Evolutionary conservation across 139 green algal species (phyloP), one percentile per base, ranked within the genome.

Genomic region (Dunaliella sp.): DNA sequence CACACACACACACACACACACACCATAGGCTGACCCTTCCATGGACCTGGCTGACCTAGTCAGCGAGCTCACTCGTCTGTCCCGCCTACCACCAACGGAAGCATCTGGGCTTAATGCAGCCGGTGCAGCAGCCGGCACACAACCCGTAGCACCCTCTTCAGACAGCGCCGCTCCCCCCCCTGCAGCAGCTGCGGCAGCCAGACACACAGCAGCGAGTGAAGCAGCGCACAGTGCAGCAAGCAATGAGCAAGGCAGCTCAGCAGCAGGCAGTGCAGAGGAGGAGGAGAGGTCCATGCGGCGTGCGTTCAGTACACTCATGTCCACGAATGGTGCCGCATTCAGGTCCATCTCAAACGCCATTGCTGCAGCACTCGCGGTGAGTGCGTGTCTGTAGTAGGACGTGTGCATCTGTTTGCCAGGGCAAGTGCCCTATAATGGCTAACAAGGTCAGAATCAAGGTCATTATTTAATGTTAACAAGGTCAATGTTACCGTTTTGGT

Each of bases 21-120:
- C n/a, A n/a, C n/a, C n/a, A n/a, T 16, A 65, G 48, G 86, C 86
- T 0, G 92, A 95, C 83, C 91, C 94, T 0, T 34, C 83, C 77
- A 91, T 97, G 87, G 82, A 87, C 38, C 88, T 97, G 86, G 38
- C 85, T 0, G 89, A 93, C 73, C 65, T 97, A 38, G 91, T 90
- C 7, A 83, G 89, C 0, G 93, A 97, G 86, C 81, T 95, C 26
- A 83, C 38, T 3, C 36, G 35, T 0, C 48, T 92, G 26, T 36
- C 36, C 30, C 26, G 12, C 48, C 34, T 24, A 31, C 32, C 37
- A 38, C 72, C 38, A n/a, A 31, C 74, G 30, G 83, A 26, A 21
- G 31, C 81, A 59, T 37, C n/a, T 33, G 34, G 58, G 16, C 16
- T n/a, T 1, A 65, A 16, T n/a, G 75, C 30, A 1, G 3, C 12